Conservation (phyloP, 73 alveolate genomes). For the Paraurostyla sp. region DNA sequence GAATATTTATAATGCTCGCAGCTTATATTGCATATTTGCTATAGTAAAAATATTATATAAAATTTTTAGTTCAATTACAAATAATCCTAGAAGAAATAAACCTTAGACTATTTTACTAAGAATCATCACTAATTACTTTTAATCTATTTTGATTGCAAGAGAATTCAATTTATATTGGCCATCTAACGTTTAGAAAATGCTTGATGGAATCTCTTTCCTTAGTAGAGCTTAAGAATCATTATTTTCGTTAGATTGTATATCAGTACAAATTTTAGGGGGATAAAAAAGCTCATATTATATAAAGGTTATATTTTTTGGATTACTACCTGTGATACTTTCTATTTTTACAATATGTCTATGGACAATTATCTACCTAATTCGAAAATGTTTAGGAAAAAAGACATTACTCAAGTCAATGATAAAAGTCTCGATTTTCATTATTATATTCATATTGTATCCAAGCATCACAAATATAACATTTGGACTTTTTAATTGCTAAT, state of each 20-base stretch:
- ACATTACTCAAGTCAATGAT: neutral
- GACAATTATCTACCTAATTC: neutral
- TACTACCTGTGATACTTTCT: neutral
- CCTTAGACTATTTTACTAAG: slow-evolving; percentile 48
- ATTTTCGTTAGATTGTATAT: slow-evolving; percentile 24
- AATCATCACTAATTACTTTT: slow-evolving; percentile 48
- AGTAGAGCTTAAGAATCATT: neutral
- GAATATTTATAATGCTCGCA: neutral
- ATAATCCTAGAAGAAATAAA: neutral
- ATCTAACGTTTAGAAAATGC: neutral
- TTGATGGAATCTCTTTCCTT: neutral
- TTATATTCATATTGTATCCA: slow-evolving; percentile 43
- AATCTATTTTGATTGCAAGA: neutral
- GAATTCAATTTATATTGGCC: slow-evolving; percentile 36
- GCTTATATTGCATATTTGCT: neutral
- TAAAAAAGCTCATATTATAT: neutral
- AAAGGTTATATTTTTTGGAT: neutral
- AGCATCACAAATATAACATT: slow-evolving; percentile 26
- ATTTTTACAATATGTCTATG: neutral
- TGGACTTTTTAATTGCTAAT: slow-evolving; percentile 45
- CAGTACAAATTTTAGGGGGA: neutral
- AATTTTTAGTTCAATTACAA: neutral
- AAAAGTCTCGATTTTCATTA: neutral
- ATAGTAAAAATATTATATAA: neutral
- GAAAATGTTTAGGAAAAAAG: neutral